Evolutionary conservation across 257 asterid genomes (phyloP).

Genomic region (Penstemon eatonii): DNA sequence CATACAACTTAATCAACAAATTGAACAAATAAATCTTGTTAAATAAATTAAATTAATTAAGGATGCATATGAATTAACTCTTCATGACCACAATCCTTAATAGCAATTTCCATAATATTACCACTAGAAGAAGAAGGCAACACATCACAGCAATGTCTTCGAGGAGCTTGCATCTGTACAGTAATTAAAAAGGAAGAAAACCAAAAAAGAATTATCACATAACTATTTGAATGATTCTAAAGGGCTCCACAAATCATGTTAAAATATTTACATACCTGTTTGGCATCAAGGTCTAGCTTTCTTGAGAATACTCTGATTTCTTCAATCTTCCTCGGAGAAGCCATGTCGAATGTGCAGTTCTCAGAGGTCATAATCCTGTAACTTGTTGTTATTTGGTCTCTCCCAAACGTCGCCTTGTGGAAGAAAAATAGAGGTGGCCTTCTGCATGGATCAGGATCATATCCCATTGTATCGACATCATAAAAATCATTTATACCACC

Average conservation of each 20-base stretch:
- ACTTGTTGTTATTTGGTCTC: slow-evolving; percentile 34
- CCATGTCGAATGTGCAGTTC: slow-evolving; percentile 53
- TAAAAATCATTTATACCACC: slow-evolving; percentile 31
- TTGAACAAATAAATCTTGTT: no score
- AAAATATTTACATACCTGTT: slow-evolving; percentile 45
- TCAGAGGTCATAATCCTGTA: slow-evolving; percentile 43
- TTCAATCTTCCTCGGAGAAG: slow-evolving; percentile 61
- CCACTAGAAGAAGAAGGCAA: slow-evolving; percentile 46
- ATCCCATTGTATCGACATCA: slow-evolving; percentile 35
- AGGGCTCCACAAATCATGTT: background rate
- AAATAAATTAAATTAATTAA: slow-evolving; percentile 4
- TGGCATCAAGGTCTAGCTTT: slow-evolving; percentile 48
- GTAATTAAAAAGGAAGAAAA: background rate
- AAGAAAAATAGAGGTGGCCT: slow-evolving; percentile 60
- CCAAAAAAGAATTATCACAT: background rate
- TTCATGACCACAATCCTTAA: slow-evolving; percentile 75
- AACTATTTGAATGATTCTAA: background rate
- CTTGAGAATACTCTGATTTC: slow-evolving; percentile 58
- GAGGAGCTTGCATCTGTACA: slow-evolving; percentile 62
- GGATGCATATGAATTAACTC: slow-evolving; percentile 62
- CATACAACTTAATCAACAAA: no score
- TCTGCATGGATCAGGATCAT: slow-evolving; percentile 53
- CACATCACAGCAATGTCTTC: slow-evolving; percentile 90
- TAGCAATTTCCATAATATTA: slow-evolving; percentile 51
- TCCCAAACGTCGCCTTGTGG: slow-evolving; percentile 31